Percentiles rank a stretch among this genome's conserved stretches.
Evolutionary conservation across 306 rosid genomes (phyloP).

Genomic region (Fagus crenata): DNA sequence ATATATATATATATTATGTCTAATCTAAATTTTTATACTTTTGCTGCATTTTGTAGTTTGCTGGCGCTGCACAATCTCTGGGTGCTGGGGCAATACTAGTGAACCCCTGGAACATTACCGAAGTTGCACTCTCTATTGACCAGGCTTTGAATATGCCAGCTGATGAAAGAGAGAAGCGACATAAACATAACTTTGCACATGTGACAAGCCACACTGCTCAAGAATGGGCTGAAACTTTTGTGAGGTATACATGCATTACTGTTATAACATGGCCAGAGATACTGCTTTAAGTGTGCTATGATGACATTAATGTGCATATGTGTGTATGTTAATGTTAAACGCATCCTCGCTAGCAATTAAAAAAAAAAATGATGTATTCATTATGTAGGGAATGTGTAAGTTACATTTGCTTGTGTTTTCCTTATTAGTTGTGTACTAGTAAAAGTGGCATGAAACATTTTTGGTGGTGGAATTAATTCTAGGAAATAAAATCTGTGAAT

Average conservation of each 20-base stretch:
- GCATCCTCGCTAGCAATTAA: not conserved
- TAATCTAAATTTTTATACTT: constrained; percentile 23
- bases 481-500: constrained; percentile 4
- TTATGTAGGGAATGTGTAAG: not conserved
- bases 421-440: not conserved
- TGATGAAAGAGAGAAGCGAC: constrained; percentile 79
- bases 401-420: not conserved
- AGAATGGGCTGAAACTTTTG: constrained; percentile 98
- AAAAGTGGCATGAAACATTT: not conserved
- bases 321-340: not conserved
- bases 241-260: constrained; percentile 52
- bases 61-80: constrained; percentile 98
- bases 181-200: constrained; percentile 70
- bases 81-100: constrained; percentile 96
- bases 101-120: constrained; percentile 93
- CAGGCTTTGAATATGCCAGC: constrained; percentile 72
- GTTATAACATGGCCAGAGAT: not conserved
- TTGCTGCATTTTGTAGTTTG: constrained; percentile 63
- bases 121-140: constrained; percentile 75
- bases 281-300: not conserved
- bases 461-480: not conserved
- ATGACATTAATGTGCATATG: not conserved
- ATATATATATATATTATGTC: not conserved
- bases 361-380: not conserved
- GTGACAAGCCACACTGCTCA: constrained; percentile 92